Percentiles rank a stretch among this genome's conserved stretches.
Evolutionary conservation across 2,329 filamentous ascomycete species (phyloP).

Genomic region (Reticulascus tulasneorum): DNA sequence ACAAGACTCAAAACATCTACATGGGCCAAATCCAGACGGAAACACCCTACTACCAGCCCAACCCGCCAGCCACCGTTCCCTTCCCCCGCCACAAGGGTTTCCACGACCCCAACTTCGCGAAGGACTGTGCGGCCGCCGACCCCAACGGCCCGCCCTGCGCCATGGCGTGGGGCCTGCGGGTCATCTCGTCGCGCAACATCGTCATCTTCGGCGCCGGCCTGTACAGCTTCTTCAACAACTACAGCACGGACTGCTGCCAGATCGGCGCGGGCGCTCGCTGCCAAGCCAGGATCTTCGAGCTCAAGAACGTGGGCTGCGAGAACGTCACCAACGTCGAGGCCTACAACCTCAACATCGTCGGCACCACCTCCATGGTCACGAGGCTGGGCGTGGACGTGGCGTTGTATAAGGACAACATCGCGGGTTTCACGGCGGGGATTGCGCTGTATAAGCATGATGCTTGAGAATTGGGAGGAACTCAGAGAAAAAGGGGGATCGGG

Average conservation of each 20-base stretch:
- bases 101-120: conserved; percentile 50
- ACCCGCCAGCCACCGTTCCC: conserved; percentile 54
- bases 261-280: conserved; percentile 37
- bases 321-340: conserved; percentile 26
- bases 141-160: conserved; percentile 36
- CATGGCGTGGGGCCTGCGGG: conserved; percentile 62
- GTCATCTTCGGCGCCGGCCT: conserved; percentile 60
- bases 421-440: conserved; percentile 33
- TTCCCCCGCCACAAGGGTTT: conserved; percentile 43
- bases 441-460: conserved; percentile 23
- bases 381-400: conserved; percentile 29
- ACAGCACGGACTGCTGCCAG: conserved; percentile 45
- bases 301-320: conserved; percentile 19
- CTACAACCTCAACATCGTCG: conserved; percentile 44
- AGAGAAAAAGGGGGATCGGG: not conserved
- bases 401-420: conserved; percentile 31
- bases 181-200: conserved; percentile 53
- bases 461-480: no score
- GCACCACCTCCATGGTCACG: conserved; percentile 35
- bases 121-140: conserved; percentile 28
- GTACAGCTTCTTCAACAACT: conserved; percentile 67
- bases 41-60: conserved; percentile 68
- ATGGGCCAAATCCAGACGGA: conserved; percentile 66
- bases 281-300: conserved; percentile 39
- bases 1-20: conserved; percentile 56